Percentiles rank a stretch among this genome's conserved stretches.
These are phyloP conservation scores for Aschersonia sp. DNA, from an alignment of 2,329 filamentous ascomycete species.

Conservation along the genomic window DNA sequence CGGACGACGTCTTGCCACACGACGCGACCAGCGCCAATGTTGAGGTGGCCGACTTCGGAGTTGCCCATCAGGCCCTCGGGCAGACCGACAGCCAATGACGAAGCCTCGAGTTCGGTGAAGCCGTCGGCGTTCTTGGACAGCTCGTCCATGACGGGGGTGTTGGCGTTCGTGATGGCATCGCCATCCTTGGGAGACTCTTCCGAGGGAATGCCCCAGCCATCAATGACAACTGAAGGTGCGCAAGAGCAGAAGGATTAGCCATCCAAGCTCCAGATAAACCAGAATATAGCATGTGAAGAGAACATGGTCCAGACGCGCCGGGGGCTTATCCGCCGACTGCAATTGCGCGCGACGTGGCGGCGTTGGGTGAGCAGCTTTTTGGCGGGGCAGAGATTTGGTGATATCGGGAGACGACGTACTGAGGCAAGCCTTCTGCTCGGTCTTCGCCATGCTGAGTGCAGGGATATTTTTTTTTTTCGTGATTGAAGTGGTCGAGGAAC, in stretches of 20 bases:
- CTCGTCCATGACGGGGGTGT: constrained; percentile 89
- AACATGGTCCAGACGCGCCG: constrained; percentile 18
- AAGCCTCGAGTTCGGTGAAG: constrained; percentile 87
- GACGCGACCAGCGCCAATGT: constrained; percentile 93
- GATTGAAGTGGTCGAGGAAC: too few species aligned
- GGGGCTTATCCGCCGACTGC: not conserved
- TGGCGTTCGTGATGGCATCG: constrained; percentile 86
- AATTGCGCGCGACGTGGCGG: constrained; percentile 7
- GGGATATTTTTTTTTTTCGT: not conserved
- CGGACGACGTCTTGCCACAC: constrained; percentile 98
- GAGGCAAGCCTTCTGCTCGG: constrained; percentile 46
- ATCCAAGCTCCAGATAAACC: constrained; percentile 40
- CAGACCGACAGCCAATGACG: constrained; percentile 86
- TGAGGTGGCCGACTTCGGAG: constrained; percentile 95
- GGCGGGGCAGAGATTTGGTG: constrained; percentile 11
- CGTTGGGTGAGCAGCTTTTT: constrained; percentile 2
- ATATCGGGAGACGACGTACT: constrained; percentile 33
- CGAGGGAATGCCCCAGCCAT: constrained; percentile 88
- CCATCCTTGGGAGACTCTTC: constrained; percentile 71
- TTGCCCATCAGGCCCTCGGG: constrained; percentile 98
- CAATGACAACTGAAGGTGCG: constrained; percentile 71
- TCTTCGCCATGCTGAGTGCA: constrained; percentile 30
- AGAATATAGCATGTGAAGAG: constrained; percentile 36
- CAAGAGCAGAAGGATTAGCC: constrained; percentile 43
- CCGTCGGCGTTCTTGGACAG: constrained; percentile 73